These are phyloP conservation scores for Maudiozyma humilis DNA, from an alignment of 1,139 yeast genomes.

Conservation along the genomic window DNA sequence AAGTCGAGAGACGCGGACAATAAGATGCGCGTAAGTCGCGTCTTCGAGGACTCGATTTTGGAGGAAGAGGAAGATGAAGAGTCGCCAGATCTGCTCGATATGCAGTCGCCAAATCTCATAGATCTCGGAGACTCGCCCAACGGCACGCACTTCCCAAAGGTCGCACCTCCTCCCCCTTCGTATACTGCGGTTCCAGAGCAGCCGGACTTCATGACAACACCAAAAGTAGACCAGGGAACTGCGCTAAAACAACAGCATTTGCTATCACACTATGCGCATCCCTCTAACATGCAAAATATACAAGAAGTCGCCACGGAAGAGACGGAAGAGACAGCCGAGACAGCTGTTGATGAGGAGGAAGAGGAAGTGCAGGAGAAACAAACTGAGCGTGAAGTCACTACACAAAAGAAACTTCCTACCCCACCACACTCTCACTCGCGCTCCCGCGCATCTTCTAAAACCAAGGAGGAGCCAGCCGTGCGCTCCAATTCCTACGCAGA, in stretches of 20 bases:
- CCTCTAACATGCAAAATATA: neutral
- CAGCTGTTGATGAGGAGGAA: neutral
- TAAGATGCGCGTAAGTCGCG: slow-evolving; percentile 16
- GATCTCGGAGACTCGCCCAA: slow-evolving; percentile 26
- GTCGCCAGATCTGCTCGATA: slow-evolving; percentile 2
- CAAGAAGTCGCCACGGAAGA: neutral
- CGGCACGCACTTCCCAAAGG: neutral
- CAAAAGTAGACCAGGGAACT: slow-evolving; percentile 7
- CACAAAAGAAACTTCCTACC: too few relatives aligned
- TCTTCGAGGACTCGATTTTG: slow-evolving; percentile 14
- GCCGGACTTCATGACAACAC: slow-evolving; percentile 27
- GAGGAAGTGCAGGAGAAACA: neutral
- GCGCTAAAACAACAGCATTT: slow-evolving; percentile 9
- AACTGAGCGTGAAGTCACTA: too few relatives aligned
- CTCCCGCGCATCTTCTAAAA: neutral
- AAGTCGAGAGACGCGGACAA: slow-evolving; percentile 29
- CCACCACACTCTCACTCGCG: too few relatives aligned
- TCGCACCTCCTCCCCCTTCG: slow-evolving; percentile 7
- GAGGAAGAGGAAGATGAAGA: slow-evolving; percentile 31
- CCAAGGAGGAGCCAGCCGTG: neutral
- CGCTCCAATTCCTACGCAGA: neutral
- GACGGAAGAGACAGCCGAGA: neutral
- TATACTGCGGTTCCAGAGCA: slow-evolving; percentile 16
- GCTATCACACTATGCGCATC: slow-evolving; percentile 2
- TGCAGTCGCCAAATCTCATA: slow-evolving; percentile 30